phyloP scores from a whole-genome alignment of 768 basidiomycete species.

The Tricholoma sp. region DNA sequence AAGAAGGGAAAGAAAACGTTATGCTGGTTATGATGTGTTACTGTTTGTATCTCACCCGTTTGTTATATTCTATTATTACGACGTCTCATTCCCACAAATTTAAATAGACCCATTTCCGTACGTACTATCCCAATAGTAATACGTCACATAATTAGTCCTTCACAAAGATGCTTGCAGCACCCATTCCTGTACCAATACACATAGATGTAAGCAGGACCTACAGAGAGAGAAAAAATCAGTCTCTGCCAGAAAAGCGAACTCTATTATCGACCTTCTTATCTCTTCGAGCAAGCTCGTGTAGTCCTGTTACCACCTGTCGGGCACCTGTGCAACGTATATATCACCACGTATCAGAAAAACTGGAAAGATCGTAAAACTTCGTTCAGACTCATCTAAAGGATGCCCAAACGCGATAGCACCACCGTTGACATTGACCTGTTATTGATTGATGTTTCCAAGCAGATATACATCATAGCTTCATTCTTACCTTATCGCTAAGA shows the following conservation, averaged over 20 bases:
- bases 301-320: slow-evolving; percentile 79
- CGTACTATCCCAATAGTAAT: too few relatives aligned
- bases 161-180: slow-evolving; percentile 76
- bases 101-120: neutral
- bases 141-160: slow-evolving; percentile 33
- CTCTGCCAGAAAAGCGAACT: neutral
- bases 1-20: neutral
- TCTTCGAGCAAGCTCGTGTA: slow-evolving; percentile 67
- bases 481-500: slow-evolving; percentile 32
- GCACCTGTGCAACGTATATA: slow-evolving; percentile 74
- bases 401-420: slow-evolving; percentile 88
- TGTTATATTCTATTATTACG: neutral
- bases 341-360: slow-evolving; percentile 2
- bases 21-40: neutral
- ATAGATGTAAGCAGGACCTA: slow-evolving; percentile 83
- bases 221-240: slow-evolving; percentile 2
- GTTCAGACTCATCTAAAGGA: slow-evolving; percentile 62
- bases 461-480: neutral
- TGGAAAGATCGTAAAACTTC: neutral
- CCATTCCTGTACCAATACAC: slow-evolving; percentile 92
- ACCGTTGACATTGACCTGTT: slow-evolving; percentile 79
- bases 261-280: slow-evolving; percentile 52
- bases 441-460: neutral
- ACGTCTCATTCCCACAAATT: neutral
- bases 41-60: neutral